A percentile compares a stretch with the other conserved stretches of the same genome.
Evolutionary conservation across 2,329 filamentous ascomycete species (phyloP).

Genomic region (Plectosphaerella plurivora): DNA sequence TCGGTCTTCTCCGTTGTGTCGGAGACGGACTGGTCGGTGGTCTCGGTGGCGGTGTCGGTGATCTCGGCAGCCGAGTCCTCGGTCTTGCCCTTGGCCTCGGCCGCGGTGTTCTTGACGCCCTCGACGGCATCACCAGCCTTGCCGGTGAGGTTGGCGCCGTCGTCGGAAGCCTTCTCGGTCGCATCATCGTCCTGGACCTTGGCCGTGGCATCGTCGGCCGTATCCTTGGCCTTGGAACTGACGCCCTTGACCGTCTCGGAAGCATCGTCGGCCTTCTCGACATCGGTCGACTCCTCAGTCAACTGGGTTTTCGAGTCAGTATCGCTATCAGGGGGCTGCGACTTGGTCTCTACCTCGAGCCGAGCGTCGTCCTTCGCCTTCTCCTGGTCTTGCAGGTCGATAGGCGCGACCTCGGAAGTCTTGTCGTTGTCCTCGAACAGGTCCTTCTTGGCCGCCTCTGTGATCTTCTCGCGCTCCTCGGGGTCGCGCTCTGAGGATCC

Average conservation of each 20-base stretch:
- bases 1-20: not conserved
- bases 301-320: not conserved
- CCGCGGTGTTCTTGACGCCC: slow-evolving; percentile 4
- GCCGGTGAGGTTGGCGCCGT: not conserved
- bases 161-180: not conserved
- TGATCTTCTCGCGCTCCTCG: slow-evolving; percentile 6
- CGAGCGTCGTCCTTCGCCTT: slow-evolving; percentile 2
- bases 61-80: not conserved
- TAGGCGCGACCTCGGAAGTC: slow-evolving; percentile 10
- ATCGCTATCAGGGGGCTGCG: slow-evolving; percentile 6
- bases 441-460: slow-evolving; percentile 11
- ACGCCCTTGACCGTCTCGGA: slow-evolving; percentile 3
- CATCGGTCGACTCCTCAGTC: slow-evolving; percentile 2
- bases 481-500: slow-evolving; percentile 5
- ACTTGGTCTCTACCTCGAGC: slow-evolving; percentile 8
- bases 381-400: slow-evolving; percentile 11
- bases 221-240: slow-evolving; percentile 3
- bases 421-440: slow-evolving; percentile 9
- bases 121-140: not conserved
- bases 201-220: not conserved
- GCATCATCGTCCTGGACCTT: slow-evolving; percentile 6
- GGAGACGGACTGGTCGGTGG: slow-evolving; percentile 3
- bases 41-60: slow-evolving; percentile 4
- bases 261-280: slow-evolving; percentile 2
- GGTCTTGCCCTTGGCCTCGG: slow-evolving; percentile 1